Conservation (phyloP, 331 rosid species). For the Saraca asoca region DNA sequence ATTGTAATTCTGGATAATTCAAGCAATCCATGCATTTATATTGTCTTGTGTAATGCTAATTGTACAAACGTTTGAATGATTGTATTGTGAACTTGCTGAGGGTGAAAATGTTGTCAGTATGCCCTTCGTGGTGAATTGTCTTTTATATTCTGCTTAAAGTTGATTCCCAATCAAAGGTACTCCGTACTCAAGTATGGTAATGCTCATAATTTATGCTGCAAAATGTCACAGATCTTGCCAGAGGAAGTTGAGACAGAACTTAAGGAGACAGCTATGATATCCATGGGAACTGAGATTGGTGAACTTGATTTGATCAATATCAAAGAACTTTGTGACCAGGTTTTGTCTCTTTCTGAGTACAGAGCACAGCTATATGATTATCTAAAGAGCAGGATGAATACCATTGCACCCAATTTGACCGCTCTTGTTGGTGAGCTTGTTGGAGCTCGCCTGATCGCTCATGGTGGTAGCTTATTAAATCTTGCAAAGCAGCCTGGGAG, state of each 20-base stretch:
- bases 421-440: conserved; percentile 69
- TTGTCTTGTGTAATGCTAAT: too few species aligned
- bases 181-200: too few species aligned
- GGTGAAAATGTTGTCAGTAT: background rate
- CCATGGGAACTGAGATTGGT: conserved; percentile 73
- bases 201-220: too few species aligned
- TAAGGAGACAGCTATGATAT: conserved; percentile 62
- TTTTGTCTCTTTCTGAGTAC: conserved; percentile 59
- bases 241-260: conserved; percentile 59
- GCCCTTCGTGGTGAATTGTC: too few species aligned
- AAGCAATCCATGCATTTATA: background rate
- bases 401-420: conserved; percentile 69
- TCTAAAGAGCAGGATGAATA: conserved; percentile 62
- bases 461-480: conserved; percentile 65
- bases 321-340: conserved; percentile 64
- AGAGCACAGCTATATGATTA: conserved; percentile 63
- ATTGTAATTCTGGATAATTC: background rate
- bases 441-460: conserved; percentile 73
- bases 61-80: background rate
- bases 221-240: conserved; percentile 45
- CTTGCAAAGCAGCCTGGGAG: conserved; percentile 78
- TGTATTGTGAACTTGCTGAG: background rate
- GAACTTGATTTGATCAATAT: conserved; percentile 62
- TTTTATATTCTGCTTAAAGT: too few species aligned
- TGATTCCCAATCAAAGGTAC: too few species aligned